Evolutionary conservation across 805 yeast genomes (phyloP), one percentile per base, ranked within the genome.

Genomic region (Saccharomycopsis vini): DNA sequence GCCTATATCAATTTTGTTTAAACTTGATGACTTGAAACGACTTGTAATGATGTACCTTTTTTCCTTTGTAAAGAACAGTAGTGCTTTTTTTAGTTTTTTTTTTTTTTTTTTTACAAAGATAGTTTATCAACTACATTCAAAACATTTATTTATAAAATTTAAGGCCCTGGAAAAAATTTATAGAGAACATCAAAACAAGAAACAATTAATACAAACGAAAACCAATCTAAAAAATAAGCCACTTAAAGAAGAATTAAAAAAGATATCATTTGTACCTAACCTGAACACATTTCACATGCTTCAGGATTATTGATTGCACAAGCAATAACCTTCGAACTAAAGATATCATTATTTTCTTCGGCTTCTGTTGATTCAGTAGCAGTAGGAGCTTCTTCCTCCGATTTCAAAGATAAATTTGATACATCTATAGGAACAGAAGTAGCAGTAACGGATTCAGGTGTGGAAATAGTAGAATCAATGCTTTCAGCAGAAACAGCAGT

Each of bases 261-360:
- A 16, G 21, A 20, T 36, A 64, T 9, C 20, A 37, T 21, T 9
- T 37, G 6, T 12, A 4, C n/a, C 29, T 68, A 92, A 70, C 97
- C 97, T 48, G 97, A 90, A 72, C 98, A 92, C 97, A 92, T 92
- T 60, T 90, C 90, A 68, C 98, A 90, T 40, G 97, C 78, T 68
- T 86, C 97, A 47, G 97, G 97, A 69, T 92, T 90, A 63, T 84
- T 80, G 62, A 92, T 88, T 45, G 97, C 95, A 72, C 98, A 90
- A 29, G 96, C 96, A 66, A 90, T 79, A 28, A 84, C 97, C 66
- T 89, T 81, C 21, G 95, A 82, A 64, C 90, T 86, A 74, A 70
- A 92, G 55, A 90, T 90, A 62, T 90, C 95, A 47, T n/a, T n/a
- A n/a, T n/a, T n/a, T n/a, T 70, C 77, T 55, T 80, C 90, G 19